A percentile compares a stretch with the other conserved stretches of the same genome.
phyloP scores from a whole-genome alignment of 768 basidiomycete species.

The Pulveroboletus ravenelii region DNA sequence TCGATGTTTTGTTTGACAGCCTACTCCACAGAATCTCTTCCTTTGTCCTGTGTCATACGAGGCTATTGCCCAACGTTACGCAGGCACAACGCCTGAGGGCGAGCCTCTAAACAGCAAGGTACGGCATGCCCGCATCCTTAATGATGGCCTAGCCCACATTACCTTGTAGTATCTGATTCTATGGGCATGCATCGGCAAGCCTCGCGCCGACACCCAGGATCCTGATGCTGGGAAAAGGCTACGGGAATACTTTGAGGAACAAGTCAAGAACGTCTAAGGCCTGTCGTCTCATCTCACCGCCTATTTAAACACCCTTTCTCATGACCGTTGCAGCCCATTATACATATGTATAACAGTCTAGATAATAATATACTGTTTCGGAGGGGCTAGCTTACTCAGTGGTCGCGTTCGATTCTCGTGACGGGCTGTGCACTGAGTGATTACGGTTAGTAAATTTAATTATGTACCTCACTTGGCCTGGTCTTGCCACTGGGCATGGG shows the following conservation, averaged over 20 bases:
- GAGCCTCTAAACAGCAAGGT: slow-evolving; percentile 44
- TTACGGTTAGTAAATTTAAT: too few species aligned
- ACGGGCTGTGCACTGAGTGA: too few species aligned
- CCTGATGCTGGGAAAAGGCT: slow-evolving; percentile 32
- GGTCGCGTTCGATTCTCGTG: too few species aligned
- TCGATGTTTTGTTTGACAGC: neutral
- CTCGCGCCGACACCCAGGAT: slow-evolving; percentile 31
- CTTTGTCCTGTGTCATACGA: slow-evolving; percentile 35
- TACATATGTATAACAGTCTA: too few species aligned
- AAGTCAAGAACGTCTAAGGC: slow-evolving; percentile 29
- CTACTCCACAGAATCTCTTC: slow-evolving; percentile 3
- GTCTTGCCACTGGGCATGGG: too few species aligned
- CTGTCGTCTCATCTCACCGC: neutral
- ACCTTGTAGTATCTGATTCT: slow-evolving; percentile 40
- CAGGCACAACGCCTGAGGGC: slow-evolving; percentile 42
- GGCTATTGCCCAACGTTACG: slow-evolving; percentile 47
- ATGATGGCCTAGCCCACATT: neutral
- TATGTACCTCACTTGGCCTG: too few species aligned
- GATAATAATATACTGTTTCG: too few species aligned
- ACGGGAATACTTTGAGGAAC: slow-evolving; percentile 47
- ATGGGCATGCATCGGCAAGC: slow-evolving; percentile 39
- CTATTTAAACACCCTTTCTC: too few species aligned
- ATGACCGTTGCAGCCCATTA: too few species aligned
- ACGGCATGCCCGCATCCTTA: neutral
- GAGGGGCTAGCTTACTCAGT: too few species aligned